Conservation (phyloP, 1,139 yeast genomes). For the Yarrowia galli region DNA sequence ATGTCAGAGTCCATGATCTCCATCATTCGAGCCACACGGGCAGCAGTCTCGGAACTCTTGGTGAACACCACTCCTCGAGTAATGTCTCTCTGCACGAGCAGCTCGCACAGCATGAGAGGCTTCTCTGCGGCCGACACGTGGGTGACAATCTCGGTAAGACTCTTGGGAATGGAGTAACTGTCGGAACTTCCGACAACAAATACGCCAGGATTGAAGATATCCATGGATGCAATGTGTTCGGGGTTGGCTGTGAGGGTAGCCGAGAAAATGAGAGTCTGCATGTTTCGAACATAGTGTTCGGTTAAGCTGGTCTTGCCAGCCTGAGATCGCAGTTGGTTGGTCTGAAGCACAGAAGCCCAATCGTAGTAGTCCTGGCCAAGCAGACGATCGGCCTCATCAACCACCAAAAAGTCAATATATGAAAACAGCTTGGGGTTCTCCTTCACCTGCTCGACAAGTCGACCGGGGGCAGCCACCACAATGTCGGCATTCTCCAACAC, state of each 20-base stretch:
- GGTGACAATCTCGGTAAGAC: constrained; percentile 49
- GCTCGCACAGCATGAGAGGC: constrained; percentile 72
- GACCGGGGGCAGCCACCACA: constrained; percentile 87
- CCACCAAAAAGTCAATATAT: constrained; percentile 70
- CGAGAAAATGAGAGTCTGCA: constrained; percentile 76
- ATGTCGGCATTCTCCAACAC: constrained; percentile 74
- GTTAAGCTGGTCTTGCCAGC: constrained; percentile 23
- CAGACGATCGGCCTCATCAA: constrained; percentile 95
- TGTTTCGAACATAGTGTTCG: constrained; percentile 40
- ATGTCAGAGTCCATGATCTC: constrained; percentile 53
- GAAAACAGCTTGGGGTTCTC: constrained; percentile 51
- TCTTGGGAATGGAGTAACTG: constrained; percentile 52
- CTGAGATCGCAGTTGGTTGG: constrained; percentile 51
- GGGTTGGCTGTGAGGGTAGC: constrained; percentile 96
- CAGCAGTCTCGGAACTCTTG: constrained; percentile 85
- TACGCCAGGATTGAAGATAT: constrained; percentile 72
- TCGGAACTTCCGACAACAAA: constrained; percentile 61
- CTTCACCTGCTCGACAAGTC: constrained; percentile 85
- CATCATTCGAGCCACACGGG: constrained; percentile 72
- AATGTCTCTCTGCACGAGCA: constrained; percentile 54
- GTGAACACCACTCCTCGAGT: constrained; percentile 65
- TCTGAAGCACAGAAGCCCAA: constrained; percentile 80
- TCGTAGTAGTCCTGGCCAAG: constrained; percentile 91
- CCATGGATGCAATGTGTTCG: constrained; percentile 76
- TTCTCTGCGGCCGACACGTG: constrained; percentile 57